Base-by-base conservation (phyloP, 2,329 filamentous ascomycete genomes). In the Colletotrichum costaricense region DNA sequence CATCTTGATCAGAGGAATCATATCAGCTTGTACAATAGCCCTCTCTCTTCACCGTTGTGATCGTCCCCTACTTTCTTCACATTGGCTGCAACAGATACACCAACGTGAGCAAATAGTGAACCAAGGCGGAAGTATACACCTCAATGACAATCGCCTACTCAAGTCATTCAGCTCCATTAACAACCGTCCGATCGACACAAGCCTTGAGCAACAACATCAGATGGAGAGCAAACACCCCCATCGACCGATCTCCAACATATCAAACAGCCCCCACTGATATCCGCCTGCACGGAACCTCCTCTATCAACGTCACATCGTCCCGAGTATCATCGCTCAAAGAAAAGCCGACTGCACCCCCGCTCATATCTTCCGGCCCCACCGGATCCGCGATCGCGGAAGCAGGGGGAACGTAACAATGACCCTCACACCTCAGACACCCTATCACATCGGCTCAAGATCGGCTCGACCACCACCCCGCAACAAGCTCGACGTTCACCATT, bases 251-350 rank as follows among this genome's bases (percentile, higher is more conserved):
- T 33, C 67, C 63, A 42, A 46, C 22, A 22, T 9, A 9, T 22
- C 28, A 8, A 42, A 19, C 33, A 35, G 2, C 16, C 30, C 35
- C 22, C 49, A 38, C 38, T 8, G 4, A 19, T 22, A 24, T 33
- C 59, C 52, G 42, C 16, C 42, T 49, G 0, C 19, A n/a, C 19
- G 42, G 42, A 35, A 63, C 16, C 33, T 19, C 55, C 12, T 42
- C 19, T 57, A 22, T 12, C 69, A 24, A 72, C n/a, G 54, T 63
- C 30, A 64, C 66, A 69, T 72, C 66, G 69, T 72, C 65, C 49
- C 63, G 60, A n/a, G 52, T 42, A 42, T 55, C 22, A 55, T 22
- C 11, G 52, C 52, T 12, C 16, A 8, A n/a, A 49, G 42, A 49
- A 49, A 46, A 49, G 19, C 42, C 16, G 42, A 1, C 11, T 35